Conservation (phyloP, 2,329 filamentous ascomycete genomes). For the Cytospora paraplurivora region DNA sequence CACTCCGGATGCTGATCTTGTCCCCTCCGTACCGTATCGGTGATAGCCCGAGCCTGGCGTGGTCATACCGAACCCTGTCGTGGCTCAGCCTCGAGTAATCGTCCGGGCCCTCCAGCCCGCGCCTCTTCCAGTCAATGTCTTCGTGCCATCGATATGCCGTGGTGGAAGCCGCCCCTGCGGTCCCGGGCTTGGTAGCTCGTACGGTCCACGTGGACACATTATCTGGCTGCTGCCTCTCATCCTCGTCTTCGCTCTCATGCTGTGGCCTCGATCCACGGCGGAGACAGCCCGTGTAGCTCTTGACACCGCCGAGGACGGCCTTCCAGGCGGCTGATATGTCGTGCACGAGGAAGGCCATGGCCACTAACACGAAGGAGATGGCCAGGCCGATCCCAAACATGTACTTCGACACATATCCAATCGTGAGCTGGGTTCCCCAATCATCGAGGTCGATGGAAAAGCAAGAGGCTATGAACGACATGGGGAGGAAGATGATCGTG, state of each 20-base stretch:
- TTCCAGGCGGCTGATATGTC: conserved; percentile 37
- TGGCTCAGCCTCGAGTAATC: conserved; percentile 18
- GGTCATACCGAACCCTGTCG: conserved; percentile 19
- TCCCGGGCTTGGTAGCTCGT: conserved; percentile 19
- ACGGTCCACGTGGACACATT: conserved; percentile 11
- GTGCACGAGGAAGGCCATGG: conserved; percentile 42
- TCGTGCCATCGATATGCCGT: conserved; percentile 18
- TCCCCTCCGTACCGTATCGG: conserved; percentile 25
- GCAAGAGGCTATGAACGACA: conserved; percentile 47
- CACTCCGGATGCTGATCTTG: conserved; percentile 28
- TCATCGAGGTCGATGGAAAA: conserved; percentile 48
- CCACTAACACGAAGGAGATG: conserved; percentile 42
- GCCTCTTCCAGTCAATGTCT: conserved; percentile 22
- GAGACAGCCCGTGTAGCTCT: not conserved
- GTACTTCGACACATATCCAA: conserved; percentile 36
- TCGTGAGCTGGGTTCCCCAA: conserved; percentile 44
- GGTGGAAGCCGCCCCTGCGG: conserved; percentile 20
- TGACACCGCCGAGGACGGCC: conserved; percentile 10
- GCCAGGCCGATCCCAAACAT: conserved; percentile 44
- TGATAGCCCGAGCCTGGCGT: conserved; percentile 23
- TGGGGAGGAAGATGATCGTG: conserved; percentile 48
- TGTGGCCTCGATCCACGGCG: not conserved
- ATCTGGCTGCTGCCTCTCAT: not conserved
- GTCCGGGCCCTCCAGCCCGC: conserved; percentile 15
- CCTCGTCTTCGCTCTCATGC: not conserved